Evolutionary conservation across 1,284 basidiomycete genomes (phyloP).

Genomic region (Trametes pubescens): DNA sequence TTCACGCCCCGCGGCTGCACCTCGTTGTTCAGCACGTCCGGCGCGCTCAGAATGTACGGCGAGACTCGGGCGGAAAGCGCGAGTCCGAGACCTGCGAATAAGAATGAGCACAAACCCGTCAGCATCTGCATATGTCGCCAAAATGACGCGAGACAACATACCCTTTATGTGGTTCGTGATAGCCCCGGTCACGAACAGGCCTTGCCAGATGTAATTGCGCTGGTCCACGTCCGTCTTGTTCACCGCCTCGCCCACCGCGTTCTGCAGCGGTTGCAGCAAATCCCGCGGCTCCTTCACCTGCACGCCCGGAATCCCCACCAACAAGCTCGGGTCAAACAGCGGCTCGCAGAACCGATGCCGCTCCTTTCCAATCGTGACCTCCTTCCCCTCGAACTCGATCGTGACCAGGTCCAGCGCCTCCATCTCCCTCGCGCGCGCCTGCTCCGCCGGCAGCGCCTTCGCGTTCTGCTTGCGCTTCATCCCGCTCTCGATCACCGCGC

Average conservation of each 20-base stretch:
- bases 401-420: slow-evolving; percentile 83
- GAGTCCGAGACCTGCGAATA: slow-evolving; percentile 62
- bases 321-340: slow-evolving; percentile 76
- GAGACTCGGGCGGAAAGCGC: slow-evolving; percentile 81
- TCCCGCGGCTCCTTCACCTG: slow-evolving; percentile 34
- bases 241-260: slow-evolving; percentile 69
- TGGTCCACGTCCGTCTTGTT: slow-evolving; percentile 67
- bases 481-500: slow-evolving; percentile 81
- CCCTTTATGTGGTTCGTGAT: slow-evolving; percentile 81
- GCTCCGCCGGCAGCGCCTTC: slow-evolving; percentile 81
- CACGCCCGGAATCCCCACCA: slow-evolving; percentile 46
- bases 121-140: slow-evolving; percentile 8
- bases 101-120: slow-evolving; percentile 3
- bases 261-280: slow-evolving; percentile 60
- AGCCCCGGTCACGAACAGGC: slow-evolving; percentile 86
- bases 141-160: slow-evolving; percentile 44
- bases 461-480: slow-evolving; percentile 81
- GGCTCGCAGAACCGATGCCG: slow-evolving; percentile 93
- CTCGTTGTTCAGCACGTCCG: slow-evolving; percentile 73
- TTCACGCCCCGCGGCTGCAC: slow-evolving; percentile 75
- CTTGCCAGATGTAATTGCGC: slow-evolving; percentile 80
- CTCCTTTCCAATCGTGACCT: slow-evolving; percentile 85
- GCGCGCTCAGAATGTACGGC: slow-evolving; percentile 70
- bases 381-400: slow-evolving; percentile 75
- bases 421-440: slow-evolving; percentile 80